A percentile compares a stretch with the other conserved stretches of the same genome.
phyloP scores from a whole-genome alignment of 768 basidiomycete species.

The Panellus pusillus region DNA sequence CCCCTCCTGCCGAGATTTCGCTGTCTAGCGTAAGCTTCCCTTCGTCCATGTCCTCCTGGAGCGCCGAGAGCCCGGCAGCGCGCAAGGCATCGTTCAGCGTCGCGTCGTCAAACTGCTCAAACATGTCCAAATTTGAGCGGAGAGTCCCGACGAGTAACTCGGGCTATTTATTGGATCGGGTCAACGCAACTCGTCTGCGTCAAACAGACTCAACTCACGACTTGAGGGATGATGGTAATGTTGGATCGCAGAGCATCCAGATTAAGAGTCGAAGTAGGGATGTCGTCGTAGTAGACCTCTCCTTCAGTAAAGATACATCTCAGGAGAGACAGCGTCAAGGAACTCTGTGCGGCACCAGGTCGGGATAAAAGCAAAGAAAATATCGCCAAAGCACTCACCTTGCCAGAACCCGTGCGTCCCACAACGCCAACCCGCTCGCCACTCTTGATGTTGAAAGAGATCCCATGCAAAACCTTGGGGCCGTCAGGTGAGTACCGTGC shows the following conservation, averaged over 20 bases:
- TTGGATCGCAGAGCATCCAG: slow-evolving; percentile 43
- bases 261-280: slow-evolving; percentile 38
- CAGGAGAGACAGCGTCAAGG: slow-evolving; percentile 37
- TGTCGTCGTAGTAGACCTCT: slow-evolving; percentile 41
- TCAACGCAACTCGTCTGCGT: slow-evolving; percentile 43
- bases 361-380: slow-evolving; percentile 31
- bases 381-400: slow-evolving; percentile 29
- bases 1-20: slow-evolving; percentile 42
- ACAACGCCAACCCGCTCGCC: slow-evolving; percentile 38
- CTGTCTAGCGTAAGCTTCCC: slow-evolving; percentile 45
- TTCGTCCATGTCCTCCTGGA: slow-evolving; percentile 35
- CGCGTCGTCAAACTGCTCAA: slow-evolving; percentile 41
- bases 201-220: not conserved
- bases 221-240: slow-evolving; percentile 44
- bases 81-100: slow-evolving; percentile 48
- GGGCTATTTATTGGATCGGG: slow-evolving; percentile 9
- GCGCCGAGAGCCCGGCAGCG: slow-evolving; percentile 44
- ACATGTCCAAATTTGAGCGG: slow-evolving; percentile 44
- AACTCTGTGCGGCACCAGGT: slow-evolving; percentile 7
- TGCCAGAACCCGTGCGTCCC: slow-evolving; percentile 44
- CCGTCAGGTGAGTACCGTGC: slow-evolving; percentile 60
- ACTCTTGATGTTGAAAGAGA: slow-evolving; percentile 38
- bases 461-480: slow-evolving; percentile 33
- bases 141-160: slow-evolving; percentile 39
- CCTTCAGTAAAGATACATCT: slow-evolving; percentile 44